Evolutionary conservation across 805 yeast species (phyloP).

Genomic region (Ogataea sp.): DNA sequence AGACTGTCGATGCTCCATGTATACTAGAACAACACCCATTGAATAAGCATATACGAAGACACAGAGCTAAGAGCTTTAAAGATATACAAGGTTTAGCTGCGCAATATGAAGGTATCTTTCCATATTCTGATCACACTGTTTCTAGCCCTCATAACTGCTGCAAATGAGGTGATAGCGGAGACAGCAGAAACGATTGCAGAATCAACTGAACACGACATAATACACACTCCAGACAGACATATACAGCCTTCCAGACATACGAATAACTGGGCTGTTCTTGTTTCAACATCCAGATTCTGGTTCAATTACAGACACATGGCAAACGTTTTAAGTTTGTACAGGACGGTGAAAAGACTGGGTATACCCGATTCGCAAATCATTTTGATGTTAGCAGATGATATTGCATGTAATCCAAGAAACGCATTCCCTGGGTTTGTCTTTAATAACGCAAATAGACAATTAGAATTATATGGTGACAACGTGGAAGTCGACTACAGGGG

Average conservation of each 20-base stretch:
- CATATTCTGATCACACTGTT: not conserved
- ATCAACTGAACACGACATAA: not conserved
- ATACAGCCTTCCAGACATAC: constrained; percentile 44
- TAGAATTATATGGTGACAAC: constrained; percentile 89
- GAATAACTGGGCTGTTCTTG: constrained; percentile 78
- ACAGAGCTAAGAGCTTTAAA: no score
- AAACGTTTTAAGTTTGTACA: constrained; percentile 84
- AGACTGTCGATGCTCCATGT: no score
- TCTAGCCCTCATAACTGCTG: not conserved
- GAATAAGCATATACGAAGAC: no score
- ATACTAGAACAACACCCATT: no score
- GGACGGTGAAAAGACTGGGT: constrained; percentile 93
- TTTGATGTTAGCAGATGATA: constrained; percentile 92
- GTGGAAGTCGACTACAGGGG: constrained; percentile 97
- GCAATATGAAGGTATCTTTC: not conserved
- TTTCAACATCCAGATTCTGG: constrained; percentile 96
- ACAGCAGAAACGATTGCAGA: not conserved
- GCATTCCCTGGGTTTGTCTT: constrained; percentile 94
- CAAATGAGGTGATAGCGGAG: not conserved
- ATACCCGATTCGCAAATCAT: constrained; percentile 98
- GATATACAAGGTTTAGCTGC: no score
- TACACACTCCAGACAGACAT: no score
- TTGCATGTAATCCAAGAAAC: constrained; percentile 94
- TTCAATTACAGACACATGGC: constrained; percentile 98
- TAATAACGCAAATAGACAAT: constrained; percentile 85